Evolutionary conservation across 305 asterid species (phyloP).

Genomic region (Andrographis paniculata): DNA sequence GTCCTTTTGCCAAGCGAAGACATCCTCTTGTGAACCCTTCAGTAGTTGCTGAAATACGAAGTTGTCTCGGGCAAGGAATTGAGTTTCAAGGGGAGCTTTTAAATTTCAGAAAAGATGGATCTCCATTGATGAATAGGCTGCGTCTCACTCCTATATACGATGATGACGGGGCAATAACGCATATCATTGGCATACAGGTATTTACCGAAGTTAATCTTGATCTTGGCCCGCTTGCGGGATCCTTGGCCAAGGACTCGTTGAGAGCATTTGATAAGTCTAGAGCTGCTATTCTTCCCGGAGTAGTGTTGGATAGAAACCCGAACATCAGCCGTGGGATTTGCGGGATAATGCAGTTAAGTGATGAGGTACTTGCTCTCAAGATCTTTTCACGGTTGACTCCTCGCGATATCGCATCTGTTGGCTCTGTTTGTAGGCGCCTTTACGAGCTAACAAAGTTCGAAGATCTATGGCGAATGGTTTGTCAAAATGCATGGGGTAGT

Average conservation of each 20-base stretch:
- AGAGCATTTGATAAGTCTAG: constrained; percentile 31
- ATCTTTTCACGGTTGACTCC: constrained; percentile 47
- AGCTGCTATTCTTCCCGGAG: constrained; percentile 30
- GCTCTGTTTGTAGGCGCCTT: constrained; percentile 43
- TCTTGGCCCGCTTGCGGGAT: constrained; percentile 62
- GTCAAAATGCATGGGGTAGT: constrained; percentile 64
- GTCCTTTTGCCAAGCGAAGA: constrained; percentile 65
- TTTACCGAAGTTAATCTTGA: constrained; percentile 45
- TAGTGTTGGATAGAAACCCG: constrained; percentile 27
- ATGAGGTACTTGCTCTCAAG: constrained; percentile 46
- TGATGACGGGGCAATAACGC: constrained; percentile 48
- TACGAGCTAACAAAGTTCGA: constrained; percentile 52
- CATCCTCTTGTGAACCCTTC: constrained; percentile 55
- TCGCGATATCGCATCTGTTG: constrained; percentile 54
- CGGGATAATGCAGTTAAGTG: constrained; percentile 43
- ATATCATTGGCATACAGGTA: constrained; percentile 51
- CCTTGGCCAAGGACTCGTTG: constrained; percentile 39
- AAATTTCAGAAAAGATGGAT: constrained; percentile 62
- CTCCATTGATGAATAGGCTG: constrained; percentile 56
- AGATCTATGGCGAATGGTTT: constrained; percentile 62
- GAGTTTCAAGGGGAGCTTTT: constrained; percentile 67
- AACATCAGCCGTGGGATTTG: constrained; percentile 33
- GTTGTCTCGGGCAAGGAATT: constrained; percentile 49
- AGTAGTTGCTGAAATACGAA: constrained; percentile 51
- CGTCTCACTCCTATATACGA: constrained; percentile 58